Base-by-base conservation (phyloP, 768 basidiomycete genomes). In the Clitopilus hobsonii region DNA sequence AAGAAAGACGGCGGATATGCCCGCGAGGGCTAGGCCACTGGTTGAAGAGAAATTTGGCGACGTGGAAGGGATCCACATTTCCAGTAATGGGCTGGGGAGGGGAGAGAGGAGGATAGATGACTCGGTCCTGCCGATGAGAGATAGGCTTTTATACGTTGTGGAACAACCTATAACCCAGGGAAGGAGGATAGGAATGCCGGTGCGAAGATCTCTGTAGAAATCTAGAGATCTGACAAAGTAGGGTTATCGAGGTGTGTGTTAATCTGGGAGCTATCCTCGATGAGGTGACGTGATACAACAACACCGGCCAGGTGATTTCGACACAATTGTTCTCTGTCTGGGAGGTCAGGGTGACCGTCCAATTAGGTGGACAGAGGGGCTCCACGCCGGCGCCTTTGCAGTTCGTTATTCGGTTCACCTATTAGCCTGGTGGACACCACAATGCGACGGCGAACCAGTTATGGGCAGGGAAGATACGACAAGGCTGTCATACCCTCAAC, bases 241-340 rank as follows among this genome's bases (percentile, higher is more conserved):
- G 32, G 32, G 32, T 36, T 36, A 36, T 36, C n/a, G n/a, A 36
- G 32, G 32, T n/a, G 32, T 36, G 32, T 11, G n/a, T n/a, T 36
- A 36, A 36, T n/a, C 32, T 36, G 32, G n/a, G 41, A 20, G 22
- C 41, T 45, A 45, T 45, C 41, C 41, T 45, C 41, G 41, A 45
- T 45, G 41, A 45, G 41, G 5, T 45, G 41, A 16, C 41, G 41
- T 11, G 41, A 16, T 2, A 18, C 10, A 45, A 45, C 41, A 45
- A 45, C 41, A 45, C 18, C n/a, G 41, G 41, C 41, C 41, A 45
- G 41, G 41, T 45, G 41, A 45, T 45, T 45, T 45, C 41, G 41
- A 45, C 41, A 45, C 41, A 45, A 45, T 45, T 45, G 41, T 45
- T 45, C 22, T 23, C 18, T 18, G n/a, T 36, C 3, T 45, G 22